Percentiles rank a stretch among this genome's conserved stretches.
Evolutionary conservation across 345 rosid species (phyloP).

Genomic region (Rhodomyrtus tomentosa): DNA sequence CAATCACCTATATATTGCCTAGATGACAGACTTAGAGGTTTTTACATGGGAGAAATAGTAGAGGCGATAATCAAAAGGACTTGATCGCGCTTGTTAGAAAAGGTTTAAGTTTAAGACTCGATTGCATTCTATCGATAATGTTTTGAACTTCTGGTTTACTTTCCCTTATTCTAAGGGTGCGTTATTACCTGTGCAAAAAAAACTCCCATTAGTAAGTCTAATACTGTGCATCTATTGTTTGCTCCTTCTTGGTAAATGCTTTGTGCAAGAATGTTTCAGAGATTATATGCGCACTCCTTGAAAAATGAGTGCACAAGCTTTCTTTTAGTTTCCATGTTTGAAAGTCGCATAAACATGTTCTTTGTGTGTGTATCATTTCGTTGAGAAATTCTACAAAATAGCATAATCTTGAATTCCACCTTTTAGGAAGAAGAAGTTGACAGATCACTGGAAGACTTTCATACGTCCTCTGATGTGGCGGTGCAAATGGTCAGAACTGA

Average conservation of each 20-base stretch:
- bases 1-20: background rate
- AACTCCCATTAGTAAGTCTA: background rate
- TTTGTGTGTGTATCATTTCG: background rate
- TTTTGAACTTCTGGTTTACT: background rate
- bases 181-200: background rate
- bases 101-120: background rate
- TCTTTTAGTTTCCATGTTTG: background rate
- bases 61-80: background rate
- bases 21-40: background rate
- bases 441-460: slow-evolving; percentile 75
- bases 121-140: background rate
- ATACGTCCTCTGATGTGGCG: slow-evolving; percentile 85
- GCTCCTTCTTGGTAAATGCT: background rate
- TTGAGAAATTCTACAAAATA: background rate
- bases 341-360: background rate
- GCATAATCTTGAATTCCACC: background rate
- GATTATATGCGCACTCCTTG: background rate
- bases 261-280: background rate
- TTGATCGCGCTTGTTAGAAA: background rate
- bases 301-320: background rate
- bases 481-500: slow-evolving; percentile 81
- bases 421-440: slow-evolving; percentile 73
- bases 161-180: background rate
- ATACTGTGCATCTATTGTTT: background rate
- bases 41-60: background rate